Evolutionary conservation across 2,329 filamentous ascomycete species (phyloP).

Genomic region (Periconia digitata): DNA sequence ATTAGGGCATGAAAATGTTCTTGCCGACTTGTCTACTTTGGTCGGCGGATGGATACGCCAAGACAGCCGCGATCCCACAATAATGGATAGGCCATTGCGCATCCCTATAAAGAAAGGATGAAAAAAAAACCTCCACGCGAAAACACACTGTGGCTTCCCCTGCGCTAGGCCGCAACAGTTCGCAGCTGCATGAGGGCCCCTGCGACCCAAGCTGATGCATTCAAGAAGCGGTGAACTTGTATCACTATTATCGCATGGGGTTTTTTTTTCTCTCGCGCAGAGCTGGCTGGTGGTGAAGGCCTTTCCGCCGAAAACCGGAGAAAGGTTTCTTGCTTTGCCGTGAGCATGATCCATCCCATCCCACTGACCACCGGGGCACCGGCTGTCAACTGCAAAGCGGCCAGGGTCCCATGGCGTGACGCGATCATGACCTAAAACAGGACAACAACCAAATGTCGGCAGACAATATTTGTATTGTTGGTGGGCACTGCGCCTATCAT

Average conservation of each 20-base stretch:
- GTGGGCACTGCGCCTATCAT: not conserved
- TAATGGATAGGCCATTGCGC: not conserved
- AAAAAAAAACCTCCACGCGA: not conserved
- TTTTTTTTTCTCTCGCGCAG: too few relatives aligned
- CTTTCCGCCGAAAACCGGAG: not conserved
- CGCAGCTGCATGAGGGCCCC: conserved; percentile 6
- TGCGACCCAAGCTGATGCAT: conserved; percentile 8
- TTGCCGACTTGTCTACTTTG: not conserved
- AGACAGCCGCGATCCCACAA: not conserved
- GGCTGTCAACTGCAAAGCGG: not conserved
- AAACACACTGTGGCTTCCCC: too few relatives aligned
- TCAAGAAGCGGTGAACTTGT: conserved; percentile 7
- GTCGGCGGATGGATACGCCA: not conserved
- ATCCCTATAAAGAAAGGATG: not conserved
- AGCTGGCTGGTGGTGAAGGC: not conserved
- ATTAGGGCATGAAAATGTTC: not conserved
- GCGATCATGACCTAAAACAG: not conserved
- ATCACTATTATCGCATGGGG: conserved; percentile 1
- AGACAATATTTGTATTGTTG: not conserved
- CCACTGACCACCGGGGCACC: not conserved
- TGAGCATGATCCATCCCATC: not conserved
- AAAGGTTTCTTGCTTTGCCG: not conserved
- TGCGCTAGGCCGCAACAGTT: conserved; percentile 1
- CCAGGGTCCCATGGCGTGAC: not conserved
- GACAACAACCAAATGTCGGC: not conserved